phyloP scores from a whole-genome alignment of 148 eudicot genomes.

The Rhododendron simsii region DNA sequence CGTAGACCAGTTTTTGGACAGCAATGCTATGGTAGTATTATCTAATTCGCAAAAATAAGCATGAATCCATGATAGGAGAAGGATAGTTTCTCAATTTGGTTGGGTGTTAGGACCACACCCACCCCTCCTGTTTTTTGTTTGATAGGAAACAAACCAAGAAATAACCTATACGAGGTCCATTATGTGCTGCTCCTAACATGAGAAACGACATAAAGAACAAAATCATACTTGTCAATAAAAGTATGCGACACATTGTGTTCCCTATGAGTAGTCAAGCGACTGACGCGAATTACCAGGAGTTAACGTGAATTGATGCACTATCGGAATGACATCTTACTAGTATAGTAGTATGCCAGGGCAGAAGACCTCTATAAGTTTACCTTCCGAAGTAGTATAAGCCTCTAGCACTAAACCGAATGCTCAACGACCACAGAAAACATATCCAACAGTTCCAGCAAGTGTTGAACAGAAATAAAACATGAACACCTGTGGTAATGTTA shows the following conservation, averaged over 20 bases:
- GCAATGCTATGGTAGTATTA: too few relatives aligned
- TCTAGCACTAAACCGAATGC: background rate
- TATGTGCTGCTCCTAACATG: background rate
- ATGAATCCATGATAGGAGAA: too few relatives aligned
- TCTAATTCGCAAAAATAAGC: too few relatives aligned
- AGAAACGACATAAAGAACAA: background rate
- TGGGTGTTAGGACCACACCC: background rate
- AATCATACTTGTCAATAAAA: background rate
- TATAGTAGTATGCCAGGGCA: background rate
- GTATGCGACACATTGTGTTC: background rate
- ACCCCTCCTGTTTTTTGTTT: background rate
- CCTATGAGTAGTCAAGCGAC: too few relatives aligned
- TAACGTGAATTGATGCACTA: background rate
- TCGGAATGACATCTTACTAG: background rate
- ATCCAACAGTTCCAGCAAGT: background rate
- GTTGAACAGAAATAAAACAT: too few relatives aligned
- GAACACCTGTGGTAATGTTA: background rate
- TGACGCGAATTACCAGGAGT: background rate
- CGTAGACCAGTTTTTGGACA: too few relatives aligned
- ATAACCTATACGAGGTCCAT: background rate
- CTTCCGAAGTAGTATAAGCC: background rate
- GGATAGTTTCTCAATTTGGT: too few relatives aligned
- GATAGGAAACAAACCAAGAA: background rate
- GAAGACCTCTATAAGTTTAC: background rate
- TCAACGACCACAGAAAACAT: background rate